Conservation (phyloP, 352 stramenopile genomes). For the Phytopythium chamaehyphon region DNA sequence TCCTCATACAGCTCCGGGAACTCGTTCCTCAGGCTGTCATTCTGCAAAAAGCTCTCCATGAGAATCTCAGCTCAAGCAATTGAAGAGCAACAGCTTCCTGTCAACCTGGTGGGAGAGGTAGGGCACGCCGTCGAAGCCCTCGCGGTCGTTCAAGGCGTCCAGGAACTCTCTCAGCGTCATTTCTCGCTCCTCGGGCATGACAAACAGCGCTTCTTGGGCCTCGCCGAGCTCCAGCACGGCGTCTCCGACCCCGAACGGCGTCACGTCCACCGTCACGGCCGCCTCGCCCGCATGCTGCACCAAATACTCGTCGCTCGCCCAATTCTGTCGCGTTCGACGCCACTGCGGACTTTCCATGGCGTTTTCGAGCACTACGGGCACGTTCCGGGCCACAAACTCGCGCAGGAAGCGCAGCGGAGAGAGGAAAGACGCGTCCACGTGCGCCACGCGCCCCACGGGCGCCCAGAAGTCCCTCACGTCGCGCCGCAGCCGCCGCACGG, state of each 20-base stretch:
- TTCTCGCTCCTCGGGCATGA: conserved; percentile 78
- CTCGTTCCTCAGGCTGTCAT: conserved; percentile 72
- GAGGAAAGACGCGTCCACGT: conserved; percentile 39
- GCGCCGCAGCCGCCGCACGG: conserved; percentile 36
- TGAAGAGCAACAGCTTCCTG: background rate
- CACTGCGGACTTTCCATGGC: conserved; percentile 57
- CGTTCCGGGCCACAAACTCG: conserved; percentile 71
- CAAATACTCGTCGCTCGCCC: conserved; percentile 57
- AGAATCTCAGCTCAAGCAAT: background rate
- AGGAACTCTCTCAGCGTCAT: conserved; percentile 69
- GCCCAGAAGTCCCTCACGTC: conserved; percentile 75
- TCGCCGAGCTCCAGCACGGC: conserved; percentile 47
- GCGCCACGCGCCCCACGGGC: conserved; percentile 42
- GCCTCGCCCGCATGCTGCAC: conserved; percentile 35
- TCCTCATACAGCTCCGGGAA: conserved; percentile 63
- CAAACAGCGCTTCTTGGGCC: conserved; percentile 38
- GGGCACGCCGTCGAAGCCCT: conserved; percentile 64
- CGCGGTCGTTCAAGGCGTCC: conserved; percentile 34
- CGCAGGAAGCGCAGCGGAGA: conserved; percentile 64
- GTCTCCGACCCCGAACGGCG: conserved; percentile 71
- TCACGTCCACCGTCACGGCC: conserved; percentile 68
- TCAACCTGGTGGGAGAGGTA: conserved; percentile 78
- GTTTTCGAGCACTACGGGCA: conserved; percentile 68
- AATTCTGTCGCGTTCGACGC: conserved; percentile 38
- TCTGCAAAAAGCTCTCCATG: conserved; percentile 21